Evolutionary conservation across 2,329 filamentous ascomycete genomes (phyloP), one percentile per base, ranked within the genome.

Genomic region (Fusarium sambucinum): DNA sequence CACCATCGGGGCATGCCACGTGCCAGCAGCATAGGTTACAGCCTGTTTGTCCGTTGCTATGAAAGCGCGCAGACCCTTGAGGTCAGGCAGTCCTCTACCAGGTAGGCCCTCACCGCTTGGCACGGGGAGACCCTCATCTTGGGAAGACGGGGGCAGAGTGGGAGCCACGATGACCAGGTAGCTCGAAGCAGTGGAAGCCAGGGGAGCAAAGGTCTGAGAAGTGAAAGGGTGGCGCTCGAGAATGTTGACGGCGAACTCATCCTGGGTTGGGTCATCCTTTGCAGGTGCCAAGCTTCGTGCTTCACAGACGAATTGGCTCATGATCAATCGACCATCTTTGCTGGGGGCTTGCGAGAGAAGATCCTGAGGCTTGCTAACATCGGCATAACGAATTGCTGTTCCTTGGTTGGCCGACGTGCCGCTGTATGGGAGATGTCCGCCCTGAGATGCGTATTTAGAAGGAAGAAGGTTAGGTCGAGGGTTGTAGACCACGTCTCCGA

Each of bases 1-100:
- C 16, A 94, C 92, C 95, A 99, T 98, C 1, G 96, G 96, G 64
- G 95, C 94, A 82, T 99, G 96, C 88, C 95, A 99, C 55, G 94
- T 97, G 7, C 93, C 96, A 2, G 92, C 89, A 2, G 87, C 93
- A 78, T 98, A 99, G 4, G 94, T 97, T 16, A 99, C 93, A 13
- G 93, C 94, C 81, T 97, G 93, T 25, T 86, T 85, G 4, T 89
- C 90, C 50, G 85, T 87, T 2, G 92, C 94, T 55, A 96, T 80
- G 77, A 97, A 99, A 0, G 94, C 95, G 70, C 84, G 86, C 38
- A 97, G 73, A 11, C 86, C 84, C 23, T 78, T 77, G 40, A 97
- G 75, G 77, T 97, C 93, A 0, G 96, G 95, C 19, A 93, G 77
- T 0, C 90, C 90, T 35, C 83, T 77, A 17, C 88, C 87, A 2